Evolutionary conservation across 495 filamentous ascomycete genomes (phyloP).

Genomic region (Copromyces sp.): DNA sequence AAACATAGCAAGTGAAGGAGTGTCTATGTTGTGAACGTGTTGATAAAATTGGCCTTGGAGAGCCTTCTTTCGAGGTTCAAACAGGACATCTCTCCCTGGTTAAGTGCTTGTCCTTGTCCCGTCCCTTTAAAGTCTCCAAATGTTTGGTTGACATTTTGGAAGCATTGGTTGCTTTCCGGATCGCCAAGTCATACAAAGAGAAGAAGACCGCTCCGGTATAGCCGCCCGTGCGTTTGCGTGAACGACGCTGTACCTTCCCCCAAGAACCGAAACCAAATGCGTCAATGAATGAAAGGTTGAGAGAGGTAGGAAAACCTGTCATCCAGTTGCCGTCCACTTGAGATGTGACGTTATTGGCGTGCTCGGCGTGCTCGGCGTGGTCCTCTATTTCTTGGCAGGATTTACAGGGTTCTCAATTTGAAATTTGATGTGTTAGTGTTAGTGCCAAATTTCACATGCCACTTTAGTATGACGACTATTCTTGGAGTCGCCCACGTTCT

Average conservation of each 20-base stretch:
- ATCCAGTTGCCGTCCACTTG: background rate
- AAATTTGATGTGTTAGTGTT: background rate
- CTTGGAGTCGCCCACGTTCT: background rate
- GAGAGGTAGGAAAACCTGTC: background rate
- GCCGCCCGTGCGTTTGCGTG: background rate
- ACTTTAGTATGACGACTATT: background rate
- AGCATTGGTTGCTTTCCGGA: too few species aligned
- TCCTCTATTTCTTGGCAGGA: background rate
- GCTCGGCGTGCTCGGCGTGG: background rate
- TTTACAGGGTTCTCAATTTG: background rate
- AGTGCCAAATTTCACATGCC: background rate
- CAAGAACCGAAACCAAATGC: background rate
- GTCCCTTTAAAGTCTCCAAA: background rate
- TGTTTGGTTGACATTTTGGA: background rate
- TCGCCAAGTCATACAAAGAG: background rate
- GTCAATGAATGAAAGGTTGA: background rate
- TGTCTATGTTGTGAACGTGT: background rate
- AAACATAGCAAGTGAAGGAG: background rate
- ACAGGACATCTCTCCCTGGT: background rate
- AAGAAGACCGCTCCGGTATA: background rate
- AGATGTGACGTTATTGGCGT: background rate
- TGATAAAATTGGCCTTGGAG: background rate
- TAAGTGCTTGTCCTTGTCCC: background rate
- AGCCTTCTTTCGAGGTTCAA: background rate
- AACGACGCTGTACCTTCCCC: background rate